phyloP scores from a whole-genome alignment of 305 asterid genomes.

The Solanum hybrid region DNA sequence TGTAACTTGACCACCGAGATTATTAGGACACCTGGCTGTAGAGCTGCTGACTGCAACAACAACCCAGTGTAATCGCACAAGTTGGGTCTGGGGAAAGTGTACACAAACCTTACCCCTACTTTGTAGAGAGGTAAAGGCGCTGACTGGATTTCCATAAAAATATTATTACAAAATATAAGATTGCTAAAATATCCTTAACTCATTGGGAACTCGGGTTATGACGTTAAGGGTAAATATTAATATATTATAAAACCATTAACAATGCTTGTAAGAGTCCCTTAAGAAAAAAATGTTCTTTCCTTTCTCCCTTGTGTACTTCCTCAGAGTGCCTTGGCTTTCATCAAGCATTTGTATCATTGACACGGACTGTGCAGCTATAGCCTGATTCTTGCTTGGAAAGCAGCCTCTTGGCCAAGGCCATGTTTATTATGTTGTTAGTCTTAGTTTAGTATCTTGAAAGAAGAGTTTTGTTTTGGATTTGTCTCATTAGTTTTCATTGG shows the following conservation, averaged over 20 bases:
- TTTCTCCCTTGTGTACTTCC: not conserved
- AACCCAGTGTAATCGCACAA: not conserved
- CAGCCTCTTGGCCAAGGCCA: not conserved
- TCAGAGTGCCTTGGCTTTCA: not conserved
- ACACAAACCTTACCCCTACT: not conserved
- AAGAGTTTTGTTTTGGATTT: not conserved
- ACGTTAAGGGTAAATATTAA: not conserved
- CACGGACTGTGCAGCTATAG: not conserved
- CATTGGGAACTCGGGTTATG: not conserved
- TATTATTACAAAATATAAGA: not conserved
- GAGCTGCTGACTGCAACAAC: not conserved
- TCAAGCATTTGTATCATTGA: not conserved
- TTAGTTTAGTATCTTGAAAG: not conserved
- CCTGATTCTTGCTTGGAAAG: not conserved
- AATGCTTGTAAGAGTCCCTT: conserved; percentile 1
- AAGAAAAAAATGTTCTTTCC: not conserved
- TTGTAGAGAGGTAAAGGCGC: not conserved
- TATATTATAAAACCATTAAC: not conserved
- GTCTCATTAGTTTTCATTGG: not conserved
- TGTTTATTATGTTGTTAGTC: not conserved
- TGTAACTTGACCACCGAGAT: not conserved
- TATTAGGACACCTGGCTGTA: not conserved
- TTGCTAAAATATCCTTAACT: not conserved
- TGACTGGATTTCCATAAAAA: not conserved
- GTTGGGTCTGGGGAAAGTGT: not conserved